Conservation (phyloP, 495 filamentous ascomycete genomes). For the Penicillium lagena region DNA sequence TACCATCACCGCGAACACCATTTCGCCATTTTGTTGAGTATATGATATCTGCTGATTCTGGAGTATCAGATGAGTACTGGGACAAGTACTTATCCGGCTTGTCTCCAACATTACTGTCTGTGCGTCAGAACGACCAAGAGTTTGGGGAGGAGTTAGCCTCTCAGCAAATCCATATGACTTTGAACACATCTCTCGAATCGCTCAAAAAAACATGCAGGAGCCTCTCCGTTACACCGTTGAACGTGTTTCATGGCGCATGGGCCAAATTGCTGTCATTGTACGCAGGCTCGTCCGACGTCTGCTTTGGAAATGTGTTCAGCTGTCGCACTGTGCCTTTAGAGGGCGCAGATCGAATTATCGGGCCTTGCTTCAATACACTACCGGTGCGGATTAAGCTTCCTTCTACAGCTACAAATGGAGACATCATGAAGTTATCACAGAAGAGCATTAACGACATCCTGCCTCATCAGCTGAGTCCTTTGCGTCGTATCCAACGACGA, state of each 20-base stretch:
- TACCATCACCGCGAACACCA: slow-evolving; percentile 26
- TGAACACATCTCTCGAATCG: slow-evolving; percentile 27
- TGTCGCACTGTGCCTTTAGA: slow-evolving; percentile 61
- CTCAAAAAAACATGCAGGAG: slow-evolving; percentile 42
- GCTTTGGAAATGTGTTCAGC: slow-evolving; percentile 75
- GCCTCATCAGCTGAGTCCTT: slow-evolving; percentile 60
- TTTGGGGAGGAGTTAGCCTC: slow-evolving; percentile 5
- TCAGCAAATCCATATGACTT: slow-evolving; percentile 10
- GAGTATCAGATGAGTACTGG: slow-evolving; percentile 57
- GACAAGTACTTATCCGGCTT: slow-evolving; percentile 39
- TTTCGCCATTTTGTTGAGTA: slow-evolving; percentile 39
- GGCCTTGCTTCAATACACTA: slow-evolving; percentile 81
- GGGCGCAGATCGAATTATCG: slow-evolving; percentile 60
- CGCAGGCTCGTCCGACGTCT: slow-evolving; percentile 54
- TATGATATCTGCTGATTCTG: slow-evolving; percentile 28
- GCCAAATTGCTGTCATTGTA: slow-evolving; percentile 48
- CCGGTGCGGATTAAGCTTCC: slow-evolving; percentile 56
- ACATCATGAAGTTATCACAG: slow-evolving; percentile 48
- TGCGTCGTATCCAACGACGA: slow-evolving; percentile 42
- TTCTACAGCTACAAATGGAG: slow-evolving; percentile 32
- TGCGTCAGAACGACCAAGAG: slow-evolving; percentile 4
- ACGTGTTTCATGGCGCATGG: slow-evolving; percentile 65
- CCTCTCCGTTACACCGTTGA: slow-evolving; percentile 53
- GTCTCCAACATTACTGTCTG: slow-evolving; percentile 36
- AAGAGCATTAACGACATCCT: slow-evolving; percentile 49